Evolutionary conservation across 73 alveolate species (phyloP).

Genomic region (Tetrahymena malaccensis): DNA sequence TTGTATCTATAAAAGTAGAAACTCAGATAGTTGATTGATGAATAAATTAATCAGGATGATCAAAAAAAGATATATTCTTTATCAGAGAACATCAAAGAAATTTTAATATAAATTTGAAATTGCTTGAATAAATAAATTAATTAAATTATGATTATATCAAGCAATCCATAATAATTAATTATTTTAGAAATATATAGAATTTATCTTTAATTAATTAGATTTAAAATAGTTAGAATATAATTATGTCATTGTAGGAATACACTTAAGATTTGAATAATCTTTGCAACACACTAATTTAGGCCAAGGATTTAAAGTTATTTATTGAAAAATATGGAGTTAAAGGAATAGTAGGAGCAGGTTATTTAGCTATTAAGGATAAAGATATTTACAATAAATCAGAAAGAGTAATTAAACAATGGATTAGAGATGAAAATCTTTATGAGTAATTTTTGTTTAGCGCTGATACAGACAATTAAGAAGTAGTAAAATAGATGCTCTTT

Average conservation of each 20-base stretch:
- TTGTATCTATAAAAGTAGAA: neutral
- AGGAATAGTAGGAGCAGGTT: neutral
- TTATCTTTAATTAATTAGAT: too few species aligned
- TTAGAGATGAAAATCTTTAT: neutral
- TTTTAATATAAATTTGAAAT: neutral
- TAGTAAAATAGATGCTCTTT: neutral
- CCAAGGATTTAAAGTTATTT: neutral
- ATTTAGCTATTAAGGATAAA: neutral
- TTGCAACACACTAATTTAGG: neutral
- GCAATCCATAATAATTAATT: too few species aligned
- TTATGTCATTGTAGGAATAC: neutral
- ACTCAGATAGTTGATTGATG: neutral
- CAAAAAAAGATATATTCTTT: neutral
- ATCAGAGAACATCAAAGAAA: neutral
- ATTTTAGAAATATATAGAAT: too few species aligned
- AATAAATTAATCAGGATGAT: neutral
- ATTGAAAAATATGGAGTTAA: neutral
- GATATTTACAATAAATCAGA: neutral
- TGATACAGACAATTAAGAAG: neutral
- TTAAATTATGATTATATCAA: too few species aligned
- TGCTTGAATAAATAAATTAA: too few species aligned
- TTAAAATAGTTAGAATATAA: neutral
- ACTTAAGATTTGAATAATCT: neutral
- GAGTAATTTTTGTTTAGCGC: neutral
- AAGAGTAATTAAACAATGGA: neutral